Evolutionary conservation across 805 yeast species (phyloP).

Genomic region (Metschnikowia koreensis): DNA sequence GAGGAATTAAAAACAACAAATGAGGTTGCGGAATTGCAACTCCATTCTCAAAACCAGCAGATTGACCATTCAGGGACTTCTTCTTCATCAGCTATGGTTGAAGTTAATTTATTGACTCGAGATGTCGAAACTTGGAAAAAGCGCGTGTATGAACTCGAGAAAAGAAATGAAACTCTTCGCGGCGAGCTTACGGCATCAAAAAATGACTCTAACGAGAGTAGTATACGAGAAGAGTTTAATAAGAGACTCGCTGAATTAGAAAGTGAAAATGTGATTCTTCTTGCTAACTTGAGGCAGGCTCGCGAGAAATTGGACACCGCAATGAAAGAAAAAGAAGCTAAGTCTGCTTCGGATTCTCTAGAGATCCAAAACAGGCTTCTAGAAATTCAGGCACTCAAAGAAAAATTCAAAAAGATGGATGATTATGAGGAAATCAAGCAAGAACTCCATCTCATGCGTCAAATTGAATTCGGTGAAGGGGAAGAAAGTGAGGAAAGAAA

Average conservation of each 20-base stretch:
- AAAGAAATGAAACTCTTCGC: constrained; percentile 72
- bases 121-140: constrained; percentile 73
- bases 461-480: constrained; percentile 67
- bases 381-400: constrained; percentile 52
- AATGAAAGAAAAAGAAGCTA: constrained; percentile 27
- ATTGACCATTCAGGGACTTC: constrained; percentile 30
- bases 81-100: constrained; percentile 43
- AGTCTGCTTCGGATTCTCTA: constrained; percentile 38
- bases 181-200: constrained; percentile 58
- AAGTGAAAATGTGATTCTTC: constrained; percentile 63
- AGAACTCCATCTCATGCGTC: constrained; percentile 69
- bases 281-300: constrained; percentile 56
- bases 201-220: constrained; percentile 43
- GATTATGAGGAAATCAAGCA: constrained; percentile 82
- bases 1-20: constrained; percentile 64
- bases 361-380: constrained; percentile 48
- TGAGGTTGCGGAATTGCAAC: constrained; percentile 62
- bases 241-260: constrained; percentile 55
- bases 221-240: constrained; percentile 39
- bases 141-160: constrained; percentile 68
- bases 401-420: constrained; percentile 47
- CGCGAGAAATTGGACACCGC: constrained; percentile 29
- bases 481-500: constrained; percentile 29
- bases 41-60: constrained; percentile 47
- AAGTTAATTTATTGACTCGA: constrained; percentile 64